phyloP scores from a whole-genome alignment of 2,329 filamentous ascomycete species.

The Fusarium bactridioides region DNA sequence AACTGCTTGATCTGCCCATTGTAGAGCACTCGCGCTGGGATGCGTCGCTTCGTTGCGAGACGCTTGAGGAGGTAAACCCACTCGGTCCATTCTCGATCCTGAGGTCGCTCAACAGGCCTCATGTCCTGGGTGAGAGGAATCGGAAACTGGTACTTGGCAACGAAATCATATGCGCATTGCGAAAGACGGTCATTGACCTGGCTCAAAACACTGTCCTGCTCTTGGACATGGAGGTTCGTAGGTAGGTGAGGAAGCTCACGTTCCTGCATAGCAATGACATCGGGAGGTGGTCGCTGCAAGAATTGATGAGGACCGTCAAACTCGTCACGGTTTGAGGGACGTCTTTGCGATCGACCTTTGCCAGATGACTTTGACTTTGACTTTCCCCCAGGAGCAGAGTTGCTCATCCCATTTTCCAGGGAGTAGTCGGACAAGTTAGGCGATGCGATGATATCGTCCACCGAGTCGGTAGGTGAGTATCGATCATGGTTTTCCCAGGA shows the following conservation, averaged over 20 bases:
- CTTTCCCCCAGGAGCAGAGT: slow-evolving; percentile 51
- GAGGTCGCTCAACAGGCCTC: slow-evolving; percentile 75
- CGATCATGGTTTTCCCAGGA: slow-evolving; percentile 58
- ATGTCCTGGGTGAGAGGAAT: slow-evolving; percentile 86
- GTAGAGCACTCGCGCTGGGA: slow-evolving; percentile 83
- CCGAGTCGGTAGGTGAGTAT: slow-evolving; percentile 65
- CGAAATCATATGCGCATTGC: slow-evolving; percentile 87
- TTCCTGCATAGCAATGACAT: slow-evolving; percentile 78
- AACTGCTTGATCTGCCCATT: slow-evolving; percentile 93
- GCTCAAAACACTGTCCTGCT: slow-evolving; percentile 82
- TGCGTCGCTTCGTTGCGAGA: slow-evolving; percentile 84
- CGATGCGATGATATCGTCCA: slow-evolving; percentile 66
- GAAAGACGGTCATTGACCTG: slow-evolving; percentile 86
- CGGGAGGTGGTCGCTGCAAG: slow-evolving; percentile 74
- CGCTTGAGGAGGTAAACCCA: slow-evolving; percentile 90
- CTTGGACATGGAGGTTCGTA: slow-evolving; percentile 81
- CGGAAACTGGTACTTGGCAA: slow-evolving; percentile 90
- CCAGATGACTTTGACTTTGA: slow-evolving; percentile 56
- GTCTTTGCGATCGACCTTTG: slow-evolving; percentile 66
- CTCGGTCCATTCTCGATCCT: slow-evolving; percentile 88
- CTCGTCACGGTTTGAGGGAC: slow-evolving; percentile 84
- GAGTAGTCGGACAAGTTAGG: slow-evolving; percentile 68
- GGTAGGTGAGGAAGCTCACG: slow-evolving; percentile 83
- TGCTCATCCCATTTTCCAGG: slow-evolving; percentile 58
- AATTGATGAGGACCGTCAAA: slow-evolving; percentile 90